Percentiles rank a stretch among this genome's conserved stretches.
Conservation (phyloP, 2,329 filamentous ascomycete genomes). For the Colletotrichum aenigma region DNA sequence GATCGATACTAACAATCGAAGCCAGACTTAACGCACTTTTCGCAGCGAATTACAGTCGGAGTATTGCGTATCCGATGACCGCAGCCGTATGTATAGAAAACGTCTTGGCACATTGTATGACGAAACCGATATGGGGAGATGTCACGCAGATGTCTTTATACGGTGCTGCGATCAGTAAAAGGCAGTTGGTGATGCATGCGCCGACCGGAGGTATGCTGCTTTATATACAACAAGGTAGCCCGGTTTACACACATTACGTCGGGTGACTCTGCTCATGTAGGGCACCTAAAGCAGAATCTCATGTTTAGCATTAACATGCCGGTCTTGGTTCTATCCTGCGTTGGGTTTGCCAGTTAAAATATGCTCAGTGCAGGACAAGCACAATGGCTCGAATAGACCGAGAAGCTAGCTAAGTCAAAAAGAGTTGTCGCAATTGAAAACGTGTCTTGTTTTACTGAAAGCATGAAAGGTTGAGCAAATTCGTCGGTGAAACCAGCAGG, state of each 20-base stretch:
- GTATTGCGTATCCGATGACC: background rate
- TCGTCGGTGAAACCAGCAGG: background rate
- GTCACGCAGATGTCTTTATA: background rate
- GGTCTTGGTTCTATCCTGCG: background rate
- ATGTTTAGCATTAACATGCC: background rate
- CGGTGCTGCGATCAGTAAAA: background rate
- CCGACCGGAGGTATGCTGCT: background rate
- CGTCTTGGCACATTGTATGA: background rate
- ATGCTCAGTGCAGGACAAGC: background rate
- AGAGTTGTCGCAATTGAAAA: background rate
- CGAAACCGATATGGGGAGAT: background rate
- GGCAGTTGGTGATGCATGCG: background rate
- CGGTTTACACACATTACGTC: background rate
- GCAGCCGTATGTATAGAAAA: background rate
- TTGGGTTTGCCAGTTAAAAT: background rate
- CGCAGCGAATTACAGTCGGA: background rate
- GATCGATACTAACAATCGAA: background rate
- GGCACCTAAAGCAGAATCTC: fast-evolving
- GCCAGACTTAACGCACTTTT: background rate
- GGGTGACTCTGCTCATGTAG: background rate
- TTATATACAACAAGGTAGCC: background rate
- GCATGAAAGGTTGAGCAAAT: background rate
- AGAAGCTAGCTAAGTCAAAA: background rate
- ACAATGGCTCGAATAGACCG: background rate
- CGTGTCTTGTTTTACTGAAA: background rate